Conservation (phyloP, 1,284 basidiomycete genomes). For the Papiliotrema laurentii region DNA sequence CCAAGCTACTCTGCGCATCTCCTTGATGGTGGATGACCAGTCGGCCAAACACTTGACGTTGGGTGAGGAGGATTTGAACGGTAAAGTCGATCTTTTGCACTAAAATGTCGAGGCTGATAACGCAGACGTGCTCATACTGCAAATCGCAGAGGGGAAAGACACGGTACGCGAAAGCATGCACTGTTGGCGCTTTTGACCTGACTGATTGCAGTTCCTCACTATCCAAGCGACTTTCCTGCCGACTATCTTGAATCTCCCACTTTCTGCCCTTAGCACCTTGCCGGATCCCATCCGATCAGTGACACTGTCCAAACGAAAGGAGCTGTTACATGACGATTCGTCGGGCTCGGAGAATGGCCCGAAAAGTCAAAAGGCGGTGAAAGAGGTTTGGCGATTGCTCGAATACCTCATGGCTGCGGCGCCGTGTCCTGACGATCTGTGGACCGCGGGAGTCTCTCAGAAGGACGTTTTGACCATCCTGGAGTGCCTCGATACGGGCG, state of each 20-base stretch:
- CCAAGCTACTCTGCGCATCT: slow-evolving; percentile 19
- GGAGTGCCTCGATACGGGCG: slow-evolving; percentile 9
- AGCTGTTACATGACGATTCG: slow-evolving; percentile 9
- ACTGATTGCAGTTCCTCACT: slow-evolving; percentile 30
- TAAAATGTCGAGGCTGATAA: neutral
- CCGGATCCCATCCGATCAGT: slow-evolving; percentile 19
- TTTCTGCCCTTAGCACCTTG: slow-evolving; percentile 23
- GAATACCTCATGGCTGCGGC: slow-evolving; percentile 35
- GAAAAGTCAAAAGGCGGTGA: slow-evolving; percentile 21
- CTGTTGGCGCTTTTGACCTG: neutral
- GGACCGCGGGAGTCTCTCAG: slow-evolving; percentile 12
- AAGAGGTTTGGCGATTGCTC: slow-evolving; percentile 36
- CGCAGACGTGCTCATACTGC: slow-evolving; percentile 40
- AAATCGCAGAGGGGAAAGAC: slow-evolving; percentile 35
- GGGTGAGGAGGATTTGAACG: slow-evolving; percentile 35
- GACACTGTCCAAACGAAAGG: slow-evolving; percentile 22
- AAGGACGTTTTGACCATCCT: slow-evolving; percentile 17
- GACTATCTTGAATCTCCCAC: slow-evolving; percentile 28
- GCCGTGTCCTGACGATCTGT: slow-evolving; percentile 14
- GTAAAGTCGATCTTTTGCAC: too few relatives aligned
- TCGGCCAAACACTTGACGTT: slow-evolving; percentile 20
- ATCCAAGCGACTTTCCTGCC: slow-evolving; percentile 31
- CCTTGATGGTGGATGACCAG: slow-evolving; percentile 25
- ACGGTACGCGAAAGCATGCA: slow-evolving; percentile 15
- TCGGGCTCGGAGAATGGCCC: neutral